Evolutionary conservation across 2,329 filamentous ascomycete genomes (phyloP), one percentile per base, ranked within the genome.

Genomic region (Trichoderma atroviride): DNA sequence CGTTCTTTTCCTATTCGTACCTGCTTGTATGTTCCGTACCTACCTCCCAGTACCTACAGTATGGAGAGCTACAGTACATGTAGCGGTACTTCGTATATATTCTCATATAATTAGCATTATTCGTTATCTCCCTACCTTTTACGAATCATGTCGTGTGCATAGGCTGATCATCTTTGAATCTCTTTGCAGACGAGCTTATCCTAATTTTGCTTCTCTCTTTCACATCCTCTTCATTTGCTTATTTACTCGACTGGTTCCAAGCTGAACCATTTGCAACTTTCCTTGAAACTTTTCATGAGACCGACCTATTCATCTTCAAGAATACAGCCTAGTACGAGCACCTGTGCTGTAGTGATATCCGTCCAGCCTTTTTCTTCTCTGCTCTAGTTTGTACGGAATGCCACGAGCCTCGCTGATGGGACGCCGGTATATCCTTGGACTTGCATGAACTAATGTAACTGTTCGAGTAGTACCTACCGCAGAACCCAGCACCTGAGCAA

Each of bases 401-500:
- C 64, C 64, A 57, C 62, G 27, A 56, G 61, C 31, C 50, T 61
- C 66, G 24, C 56, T 59, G 35, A 69, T 56, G 37, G 52, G 59
- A 62, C 62, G 35, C 37, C 59, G 60, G 53, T 53, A 69, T 52
- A 64, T 69, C 60, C 59, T 62, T 64, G 59, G 50, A 62, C 68
- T 47, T 69, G 68, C 68, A 69, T 64, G 65, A 68, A 68, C 57
- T 68, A 68, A 68, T 55, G 62, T 65, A 65, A 65, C 62, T 27
- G 27, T 27, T 65, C 33, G 62, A 31, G 62, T 65, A 64, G 62
- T 29, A 65, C 27, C 50, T 65, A 65, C 62, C 27, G 52, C 56
- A 33, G 55, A 33, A 68, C 56, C 56, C 47, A 68, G 65, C 29
- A 52, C 47, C 60, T 53, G 53, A 65, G 60, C 37, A 22, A 53